Evolutionary conservation across 208 protist species (phyloP).

Genomic region (Acanthamoeba triangularis): DNA sequence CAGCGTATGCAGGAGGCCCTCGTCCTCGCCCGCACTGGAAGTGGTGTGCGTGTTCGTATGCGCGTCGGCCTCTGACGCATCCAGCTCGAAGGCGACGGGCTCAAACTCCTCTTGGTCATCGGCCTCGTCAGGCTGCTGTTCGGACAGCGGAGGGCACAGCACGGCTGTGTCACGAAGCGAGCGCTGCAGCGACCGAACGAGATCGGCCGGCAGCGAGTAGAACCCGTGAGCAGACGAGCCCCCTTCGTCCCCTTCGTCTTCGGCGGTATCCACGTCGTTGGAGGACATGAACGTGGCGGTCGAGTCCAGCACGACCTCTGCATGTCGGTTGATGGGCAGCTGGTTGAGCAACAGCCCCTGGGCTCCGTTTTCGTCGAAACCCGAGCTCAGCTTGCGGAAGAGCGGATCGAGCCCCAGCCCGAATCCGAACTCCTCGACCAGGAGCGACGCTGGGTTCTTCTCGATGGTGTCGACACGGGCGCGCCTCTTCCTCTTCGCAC

Average conservation of each 20-base stretch:
- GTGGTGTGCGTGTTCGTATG: not conserved
- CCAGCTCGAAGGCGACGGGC: not conserved
- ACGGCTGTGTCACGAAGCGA: not conserved
- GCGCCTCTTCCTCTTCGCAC: not conserved
- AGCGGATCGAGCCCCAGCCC: conserved; percentile 37
- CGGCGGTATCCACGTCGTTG: not conserved
- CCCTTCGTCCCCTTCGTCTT: not conserved
- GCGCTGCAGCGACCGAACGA: not conserved
- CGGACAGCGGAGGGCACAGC: conserved; percentile 19
- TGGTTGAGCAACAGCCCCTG: conserved; percentile 59
- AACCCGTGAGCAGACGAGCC: not conserved
- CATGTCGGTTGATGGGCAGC: not conserved
- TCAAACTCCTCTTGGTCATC: not conserved
- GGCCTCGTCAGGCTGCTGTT: not conserved
- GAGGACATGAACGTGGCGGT: not conserved
- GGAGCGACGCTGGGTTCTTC: not conserved
- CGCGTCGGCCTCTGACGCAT: not conserved
- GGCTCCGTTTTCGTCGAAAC: conserved; percentile 18
- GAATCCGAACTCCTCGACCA: not conserved
- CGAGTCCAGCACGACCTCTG: not conserved
- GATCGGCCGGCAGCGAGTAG: not conserved
- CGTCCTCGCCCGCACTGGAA: not conserved
- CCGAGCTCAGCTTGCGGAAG: conserved; percentile 40
- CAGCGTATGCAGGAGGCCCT: conserved; percentile 5
- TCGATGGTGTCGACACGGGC: not conserved